Percentiles rank a stretch among this genome's conserved stretches.
Evolutionary conservation across 2,329 filamentous ascomycete species (phyloP).

Genomic region (Laburnicola sp.): DNA sequence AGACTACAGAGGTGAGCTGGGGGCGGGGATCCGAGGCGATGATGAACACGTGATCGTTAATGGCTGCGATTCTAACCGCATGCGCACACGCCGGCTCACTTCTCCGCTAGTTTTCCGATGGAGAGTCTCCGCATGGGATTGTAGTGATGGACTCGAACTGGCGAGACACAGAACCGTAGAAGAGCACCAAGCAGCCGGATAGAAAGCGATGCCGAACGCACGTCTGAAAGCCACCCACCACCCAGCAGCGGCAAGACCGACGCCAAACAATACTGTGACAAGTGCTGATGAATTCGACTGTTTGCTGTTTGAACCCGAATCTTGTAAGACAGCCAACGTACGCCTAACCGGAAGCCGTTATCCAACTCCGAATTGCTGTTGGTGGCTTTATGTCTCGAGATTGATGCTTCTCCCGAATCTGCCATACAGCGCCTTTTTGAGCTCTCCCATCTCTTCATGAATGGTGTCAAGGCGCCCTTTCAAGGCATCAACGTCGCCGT

Average conservation of each 20-base stretch:
- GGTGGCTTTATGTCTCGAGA: constrained; percentile 68
- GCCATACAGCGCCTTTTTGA: constrained; percentile 92
- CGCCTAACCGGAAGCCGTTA: constrained; percentile 2
- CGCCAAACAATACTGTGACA: neutral
- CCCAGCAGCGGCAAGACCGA: neutral
- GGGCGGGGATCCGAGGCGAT: constrained; percentile 1
- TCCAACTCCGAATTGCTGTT: constrained; percentile 1
- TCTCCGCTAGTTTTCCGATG: neutral
- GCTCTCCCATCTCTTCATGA: constrained; percentile 81
- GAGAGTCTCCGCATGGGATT: neutral
- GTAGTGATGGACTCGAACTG: neutral
- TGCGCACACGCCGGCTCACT: constrained; percentile 14
- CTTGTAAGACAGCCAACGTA: neutral
- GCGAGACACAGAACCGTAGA: neutral
- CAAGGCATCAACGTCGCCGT: constrained; percentile 72
- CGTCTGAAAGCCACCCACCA: neutral
- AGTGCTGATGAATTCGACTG: neutral
- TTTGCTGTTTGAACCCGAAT: constrained; percentile 1
- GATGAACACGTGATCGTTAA: constrained; percentile 1
- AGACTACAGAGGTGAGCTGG: neutral
- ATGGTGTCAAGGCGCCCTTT: constrained; percentile 76
- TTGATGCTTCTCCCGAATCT: constrained; percentile 97
- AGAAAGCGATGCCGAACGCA: neutral
- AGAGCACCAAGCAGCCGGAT: neutral
- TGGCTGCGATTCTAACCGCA: constrained; percentile 5